Evolutionary conservation across 2,329 filamentous ascomycete genomes (phyloP).

Genomic region (Aspergillus sp.): DNA sequence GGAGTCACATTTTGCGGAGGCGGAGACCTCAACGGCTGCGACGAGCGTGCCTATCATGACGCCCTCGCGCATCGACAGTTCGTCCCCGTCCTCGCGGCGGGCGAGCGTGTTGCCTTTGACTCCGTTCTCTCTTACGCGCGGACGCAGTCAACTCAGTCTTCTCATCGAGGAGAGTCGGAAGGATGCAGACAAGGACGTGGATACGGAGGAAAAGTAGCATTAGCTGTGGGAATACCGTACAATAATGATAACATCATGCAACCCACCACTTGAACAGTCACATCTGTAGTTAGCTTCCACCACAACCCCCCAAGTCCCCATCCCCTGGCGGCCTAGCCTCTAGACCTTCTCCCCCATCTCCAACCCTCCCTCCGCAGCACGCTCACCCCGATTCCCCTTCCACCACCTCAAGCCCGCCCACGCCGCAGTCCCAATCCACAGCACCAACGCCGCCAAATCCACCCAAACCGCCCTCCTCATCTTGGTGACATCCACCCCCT

Average conservation of each 20-base stretch:
- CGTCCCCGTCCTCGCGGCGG: conserved; percentile 1
- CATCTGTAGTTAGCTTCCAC: neutral
- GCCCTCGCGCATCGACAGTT: neutral
- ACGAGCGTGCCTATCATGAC: conserved; percentile 4
- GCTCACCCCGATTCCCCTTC: conserved; percentile 19
- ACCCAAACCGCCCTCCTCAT: conserved; percentile 78
- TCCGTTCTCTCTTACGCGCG: conserved; percentile 11
- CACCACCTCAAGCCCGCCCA: conserved; percentile 38
- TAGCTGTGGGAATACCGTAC: no score
- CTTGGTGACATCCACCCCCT: conserved; percentile 15
- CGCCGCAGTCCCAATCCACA: conserved; percentile 68
- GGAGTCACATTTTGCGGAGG: neutral
- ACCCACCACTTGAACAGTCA: neutral
- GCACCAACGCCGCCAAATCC: conserved; percentile 68
- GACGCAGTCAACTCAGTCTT: conserved; percentile 19
- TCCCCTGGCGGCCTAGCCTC: no score
- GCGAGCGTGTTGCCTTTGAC: conserved; percentile 5
- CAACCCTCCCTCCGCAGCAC: conserved; percentile 15
- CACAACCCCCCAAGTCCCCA: neutral
- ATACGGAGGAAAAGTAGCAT: neutral
- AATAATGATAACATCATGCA: no score
- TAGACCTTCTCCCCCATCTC: conserved; percentile 22
- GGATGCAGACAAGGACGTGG: neutral
- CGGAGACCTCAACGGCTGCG: neutral
- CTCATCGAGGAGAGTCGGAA: conserved; percentile 17